Conservation (phyloP, 345 rosid genomes). For the Citrus cavaleriei region DNA sequence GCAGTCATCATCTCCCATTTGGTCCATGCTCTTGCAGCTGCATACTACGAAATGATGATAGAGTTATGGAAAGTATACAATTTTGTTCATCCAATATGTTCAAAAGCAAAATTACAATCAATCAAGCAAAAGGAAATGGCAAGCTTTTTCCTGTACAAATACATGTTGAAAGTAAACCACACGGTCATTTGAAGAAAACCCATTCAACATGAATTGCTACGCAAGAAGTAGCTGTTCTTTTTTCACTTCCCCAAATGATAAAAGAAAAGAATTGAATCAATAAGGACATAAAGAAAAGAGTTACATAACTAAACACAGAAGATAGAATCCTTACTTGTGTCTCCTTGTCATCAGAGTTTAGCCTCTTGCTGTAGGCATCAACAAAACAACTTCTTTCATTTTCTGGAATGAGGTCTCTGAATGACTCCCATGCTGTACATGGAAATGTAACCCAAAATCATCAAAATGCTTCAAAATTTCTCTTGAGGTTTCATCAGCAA, state of each 20-base stretch:
- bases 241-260: neutral
- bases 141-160: neutral
- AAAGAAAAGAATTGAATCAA: neutral
- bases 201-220: neutral
- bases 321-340: slow-evolving; percentile 59
- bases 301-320: neutral
- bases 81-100: neutral
- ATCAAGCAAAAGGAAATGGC: neutral
- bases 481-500: slow-evolving; percentile 1
- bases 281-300: neutral
- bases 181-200: neutral
- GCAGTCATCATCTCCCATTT: slow-evolving; percentile 99
- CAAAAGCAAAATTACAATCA: neutral
- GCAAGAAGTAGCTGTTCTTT: neutral
- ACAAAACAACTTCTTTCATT: slow-evolving; percentile 64
- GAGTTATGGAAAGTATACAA: slow-evolving; percentile 8
- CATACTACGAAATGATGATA: slow-evolving; percentile 51
- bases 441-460: slow-evolving; percentile 10
- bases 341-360: slow-evolving; percentile 75
- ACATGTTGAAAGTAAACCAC: neutral
- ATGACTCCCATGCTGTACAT: slow-evolving; percentile 83
- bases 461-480: neutral
- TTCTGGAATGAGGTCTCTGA: slow-evolving; percentile 91
- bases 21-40: slow-evolving; percentile 96
- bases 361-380: slow-evolving; percentile 71